A percentile compares a stretch with the other conserved stretches of the same genome.
Evolutionary conservation across 768 basidiomycete species (phyloP).

Genomic region (Termitomyces sp.): DNA sequence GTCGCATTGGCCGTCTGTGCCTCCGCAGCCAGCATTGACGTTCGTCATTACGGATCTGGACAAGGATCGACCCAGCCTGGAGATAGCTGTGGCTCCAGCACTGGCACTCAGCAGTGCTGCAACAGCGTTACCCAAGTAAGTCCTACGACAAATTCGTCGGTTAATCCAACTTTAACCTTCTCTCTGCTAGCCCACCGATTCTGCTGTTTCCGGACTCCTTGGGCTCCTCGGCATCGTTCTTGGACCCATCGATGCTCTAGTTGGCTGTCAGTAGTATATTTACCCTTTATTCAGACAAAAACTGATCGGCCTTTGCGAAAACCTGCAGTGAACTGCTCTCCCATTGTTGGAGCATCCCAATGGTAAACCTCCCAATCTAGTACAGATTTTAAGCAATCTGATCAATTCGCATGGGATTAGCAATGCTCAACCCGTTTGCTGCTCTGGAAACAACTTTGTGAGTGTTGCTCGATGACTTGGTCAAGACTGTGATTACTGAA

Average conservation of each 20-base stretch:
- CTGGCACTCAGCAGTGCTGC: conserved; percentile 8
- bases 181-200: not conserved
- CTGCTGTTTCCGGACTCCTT: conserved; percentile 1
- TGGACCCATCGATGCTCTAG: conserved; percentile 1
- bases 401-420: not conserved
- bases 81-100: not conserved
- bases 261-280: conserved; percentile 12
- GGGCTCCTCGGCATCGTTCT: conserved; percentile 10
- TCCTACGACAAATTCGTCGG: not conserved
- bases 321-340: conserved; percentile 12
- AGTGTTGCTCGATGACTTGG: not conserved
- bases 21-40: conserved; percentile 6
- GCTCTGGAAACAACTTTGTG: conserved; percentile 16
- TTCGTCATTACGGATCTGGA: not conserved
- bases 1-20: conserved; percentile 13
- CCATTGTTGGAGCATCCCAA: conserved; percentile 2
- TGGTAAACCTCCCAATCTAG: not conserved
- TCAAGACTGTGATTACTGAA: no score
- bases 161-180: not conserved
- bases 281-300: not conserved
- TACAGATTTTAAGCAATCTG: not conserved
- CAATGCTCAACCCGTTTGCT: conserved; percentile 14
- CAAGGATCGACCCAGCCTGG: not conserved
- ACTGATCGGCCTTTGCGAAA: not conserved
- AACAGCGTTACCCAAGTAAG: not conserved